Evolutionary conservation across 176 grass and related monocot species (phyloP), one percentile per base, ranked within the genome.

Genomic region (Zea luxurians): DNA sequence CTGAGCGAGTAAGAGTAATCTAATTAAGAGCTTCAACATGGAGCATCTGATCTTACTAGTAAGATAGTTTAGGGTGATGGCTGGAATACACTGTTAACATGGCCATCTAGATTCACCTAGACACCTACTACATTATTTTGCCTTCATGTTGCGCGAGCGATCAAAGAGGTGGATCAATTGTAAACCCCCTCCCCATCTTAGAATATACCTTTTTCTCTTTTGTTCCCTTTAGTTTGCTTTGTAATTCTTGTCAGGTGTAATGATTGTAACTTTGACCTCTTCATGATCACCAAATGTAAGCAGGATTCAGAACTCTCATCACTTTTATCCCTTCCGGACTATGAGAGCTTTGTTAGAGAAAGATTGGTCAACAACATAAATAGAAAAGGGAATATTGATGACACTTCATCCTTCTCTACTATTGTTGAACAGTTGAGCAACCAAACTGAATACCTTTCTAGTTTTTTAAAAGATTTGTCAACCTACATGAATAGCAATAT

Each of bases 391-490:
- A 89, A 87, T 78, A 74, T 37, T 68, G 83, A 82, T 75, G 80
- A 83, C 55, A 8, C 44, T 76, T 79, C 88, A 36, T 94, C 87
- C 49, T 76, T 98, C 2, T 68, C 66, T 89, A 80, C 74, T 75
- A 70, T 89, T 88, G 74, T 84, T 73, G 95, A 85, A 63, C 66
- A 85, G 42, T 75, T 92, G 64, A 91, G 77, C 75, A 80, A 73
- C 44, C 79, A 87, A 90, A 81, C 83, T 45, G 76, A 89, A 75
- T 44, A 83, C 53, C 40, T 89, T 53, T 67, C 68, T 52, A 73
- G 68, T 20, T 86, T 83, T 64, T 87, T 92, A 65, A 75, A 87
- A 86, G 89, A 88, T 81, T 79, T 92, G 66, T 94, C 87, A 62
- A 78, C 74, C 54, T 83, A 88, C 68, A 86, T 92, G 69, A 87